Evolutionary conservation across 148 eudicot species (phyloP), one percentile per base, ranked within the genome.

Genomic region (Rhododendron vialii): DNA sequence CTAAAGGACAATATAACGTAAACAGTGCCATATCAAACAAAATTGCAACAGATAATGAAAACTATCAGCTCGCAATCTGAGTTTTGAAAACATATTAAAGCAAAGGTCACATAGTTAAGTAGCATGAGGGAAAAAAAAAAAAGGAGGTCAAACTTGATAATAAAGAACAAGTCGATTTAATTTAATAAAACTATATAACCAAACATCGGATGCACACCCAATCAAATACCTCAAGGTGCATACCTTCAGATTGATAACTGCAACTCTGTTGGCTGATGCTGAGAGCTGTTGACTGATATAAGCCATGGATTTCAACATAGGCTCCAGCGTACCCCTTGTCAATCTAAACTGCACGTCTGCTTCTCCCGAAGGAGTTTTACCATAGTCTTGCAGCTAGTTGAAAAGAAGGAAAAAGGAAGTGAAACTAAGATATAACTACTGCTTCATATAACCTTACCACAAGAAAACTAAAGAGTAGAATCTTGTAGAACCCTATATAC

Each of bases 211-310:
- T 1, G 17, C 1, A 28, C 18, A 28, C 36, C 75, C 48, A n/a
- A 12, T 76, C 4, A 65, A 63, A 36, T 85, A 87, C 59, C 83
- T 90, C 88, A 87, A 53, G 7, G 78, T 83, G 26, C 78, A 71
- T 86, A 86, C 90, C 88, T 89, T 89, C 53, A 89, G 87, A 83
- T 89, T 89, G 78, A 89, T 89, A 83, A 89, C 90, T 84, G 90
- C 88, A 13, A 83, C 88, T 61, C 86, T 89, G 82, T 83, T 86
- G 75, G 89, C 86, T 17, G 89, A 79, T 53, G 86, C 33, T 69
- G 88, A 85, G 57, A 87, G 86, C 79, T 89, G 91, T 28, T 89
- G 89, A 78, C 86, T 86, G 80, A 89, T 86, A 81, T 74, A 85
- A 69, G 85, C 63, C 87, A 89, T 87, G 55, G 89, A 87, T 85